phyloP scores from a whole-genome alignment of 2,329 filamentous ascomycete genomes.

The Lithohypha guttulata region DNA sequence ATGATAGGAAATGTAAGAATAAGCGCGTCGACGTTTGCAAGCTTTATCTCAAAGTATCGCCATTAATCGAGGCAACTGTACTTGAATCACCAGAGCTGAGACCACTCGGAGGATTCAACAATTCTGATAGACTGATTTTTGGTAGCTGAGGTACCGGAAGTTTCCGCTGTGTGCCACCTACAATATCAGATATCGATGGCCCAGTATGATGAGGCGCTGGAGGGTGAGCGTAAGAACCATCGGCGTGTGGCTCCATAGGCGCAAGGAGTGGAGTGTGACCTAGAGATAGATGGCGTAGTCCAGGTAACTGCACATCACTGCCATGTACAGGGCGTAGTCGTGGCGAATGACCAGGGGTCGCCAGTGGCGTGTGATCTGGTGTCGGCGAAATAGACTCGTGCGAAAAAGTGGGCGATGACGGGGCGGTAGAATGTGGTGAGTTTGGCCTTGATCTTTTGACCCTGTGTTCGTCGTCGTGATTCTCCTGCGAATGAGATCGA shows the following conservation, averaged over 20 bases:
- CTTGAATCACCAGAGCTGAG: slow-evolving; percentile 68
- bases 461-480: slow-evolving; percentile 61
- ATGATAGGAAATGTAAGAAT: no score
- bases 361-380: slow-evolving; percentile 95
- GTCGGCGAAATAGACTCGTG: slow-evolving; percentile 93
- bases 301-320: slow-evolving; percentile 69
- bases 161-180: slow-evolving; percentile 84
- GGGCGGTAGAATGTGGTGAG: slow-evolving; percentile 89
- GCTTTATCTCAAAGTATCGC: slow-evolving; percentile 33
- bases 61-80: slow-evolving; percentile 64
- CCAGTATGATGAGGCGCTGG: slow-evolving; percentile 49
- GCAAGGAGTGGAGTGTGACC: slow-evolving; percentile 57
- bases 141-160: slow-evolving; percentile 80
- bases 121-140: slow-evolving; percentile 76
- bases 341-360: slow-evolving; percentile 89
- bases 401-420: slow-evolving; percentile 91
- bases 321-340: slow-evolving; percentile 67
- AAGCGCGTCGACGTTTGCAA: no score
- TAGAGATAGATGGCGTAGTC: slow-evolving; percentile 63
- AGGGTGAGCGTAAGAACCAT: slow-evolving; percentile 46
- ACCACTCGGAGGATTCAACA: slow-evolving; percentile 58
- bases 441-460: slow-evolving; percentile 85
- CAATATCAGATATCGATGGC: slow-evolving; percentile 81
- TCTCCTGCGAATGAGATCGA: slow-evolving; percentile 53
- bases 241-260: slow-evolving; percentile 58